Percentiles rank a stretch among this genome's conserved stretches.
These are phyloP conservation scores for Amylostereum areolatum DNA, from an alignment of 1,284 basidiomycete species.

Conservation along the genomic window DNA sequence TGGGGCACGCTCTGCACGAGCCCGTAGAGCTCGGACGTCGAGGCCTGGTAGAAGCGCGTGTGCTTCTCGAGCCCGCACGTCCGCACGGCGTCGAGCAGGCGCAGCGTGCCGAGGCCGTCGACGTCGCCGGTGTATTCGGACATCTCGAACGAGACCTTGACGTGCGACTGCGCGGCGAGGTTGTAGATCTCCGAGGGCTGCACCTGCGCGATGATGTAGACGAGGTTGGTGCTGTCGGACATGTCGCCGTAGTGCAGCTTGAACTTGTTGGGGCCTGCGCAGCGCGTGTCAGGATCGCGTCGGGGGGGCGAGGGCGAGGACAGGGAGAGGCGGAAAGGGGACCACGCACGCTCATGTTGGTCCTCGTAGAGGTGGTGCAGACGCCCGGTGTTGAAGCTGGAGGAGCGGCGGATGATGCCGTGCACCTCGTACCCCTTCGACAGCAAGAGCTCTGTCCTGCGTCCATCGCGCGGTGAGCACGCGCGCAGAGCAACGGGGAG, in stretches of 20 bases:
- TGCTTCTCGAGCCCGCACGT: conserved; percentile 87
- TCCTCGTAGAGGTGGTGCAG: conserved; percentile 87
- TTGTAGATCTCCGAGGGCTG: conserved; percentile 93
- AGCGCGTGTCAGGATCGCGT: neutral
- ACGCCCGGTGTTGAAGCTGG: conserved; percentile 90
- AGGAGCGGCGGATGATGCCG: conserved; percentile 89
- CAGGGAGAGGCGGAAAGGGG: neutral
- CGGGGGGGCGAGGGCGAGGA: neutral
- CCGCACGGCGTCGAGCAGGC: conserved; percentile 86
- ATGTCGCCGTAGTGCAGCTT: conserved; percentile 89
- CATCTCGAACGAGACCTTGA: conserved; percentile 97
- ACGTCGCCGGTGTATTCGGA: conserved; percentile 94
- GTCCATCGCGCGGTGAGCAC: conserved; percentile 7
- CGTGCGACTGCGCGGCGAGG: conserved; percentile 92
- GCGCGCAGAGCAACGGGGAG: conserved; percentile 8
- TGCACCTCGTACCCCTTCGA: conserved; percentile 89
- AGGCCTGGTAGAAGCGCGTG: conserved; percentile 89
- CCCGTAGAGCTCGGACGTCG: conserved; percentile 91
- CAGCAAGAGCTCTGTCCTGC: conserved; percentile 76
- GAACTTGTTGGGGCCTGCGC: conserved; percentile 68
- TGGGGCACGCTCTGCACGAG: conserved; percentile 85
- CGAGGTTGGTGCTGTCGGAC: conserved; percentile 89
- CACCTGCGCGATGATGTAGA: conserved; percentile 88
- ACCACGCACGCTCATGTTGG: conserved; percentile 70
- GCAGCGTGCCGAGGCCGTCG: conserved; percentile 85